These are phyloP conservation scores for Clarireedia hainanense DNA, from an alignment of 2,329 filamentous ascomycete genomes.

Conservation along the genomic window DNA sequence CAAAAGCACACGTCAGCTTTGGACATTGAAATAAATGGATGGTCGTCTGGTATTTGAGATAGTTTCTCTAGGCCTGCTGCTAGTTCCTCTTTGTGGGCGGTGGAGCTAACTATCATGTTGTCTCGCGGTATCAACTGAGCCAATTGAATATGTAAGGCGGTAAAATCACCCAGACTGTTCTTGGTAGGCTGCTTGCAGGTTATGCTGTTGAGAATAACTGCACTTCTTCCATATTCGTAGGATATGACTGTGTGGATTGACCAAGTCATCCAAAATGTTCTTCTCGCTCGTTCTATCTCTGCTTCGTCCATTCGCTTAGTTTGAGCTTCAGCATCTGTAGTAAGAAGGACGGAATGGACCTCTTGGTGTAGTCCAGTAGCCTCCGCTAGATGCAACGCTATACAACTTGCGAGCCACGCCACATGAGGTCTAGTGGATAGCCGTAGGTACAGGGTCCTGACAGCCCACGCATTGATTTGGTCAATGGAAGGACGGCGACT, in stretches of 20 bases:
- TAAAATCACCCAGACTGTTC: background rate
- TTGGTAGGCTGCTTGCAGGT: conserved; percentile 11
- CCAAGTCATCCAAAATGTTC: conserved; percentile 9
- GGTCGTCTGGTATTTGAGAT: background rate
- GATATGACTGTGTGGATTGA: conserved; percentile 14
- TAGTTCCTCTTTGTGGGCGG: background rate
- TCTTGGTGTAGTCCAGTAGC: conserved; percentile 25
- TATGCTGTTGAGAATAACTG: conserved; percentile 15
- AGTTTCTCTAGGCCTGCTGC: conserved; percentile 2
- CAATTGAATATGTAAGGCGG: conserved; percentile 10
- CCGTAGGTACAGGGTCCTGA: conserved; percentile 24
- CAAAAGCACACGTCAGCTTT: conserved; percentile 20
- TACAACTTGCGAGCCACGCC: conserved; percentile 24
- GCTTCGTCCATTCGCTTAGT: conserved; percentile 4
- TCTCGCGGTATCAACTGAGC: conserved; percentile 13
- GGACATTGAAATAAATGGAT: conserved; percentile 11
- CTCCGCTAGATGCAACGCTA: conserved; percentile 26
- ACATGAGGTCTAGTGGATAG: conserved; percentile 24
- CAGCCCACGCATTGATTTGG: conserved; percentile 20
- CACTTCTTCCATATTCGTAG: conserved; percentile 15
- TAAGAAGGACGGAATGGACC: conserved; percentile 9
- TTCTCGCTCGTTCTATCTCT: conserved; percentile 5
- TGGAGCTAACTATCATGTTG: background rate
- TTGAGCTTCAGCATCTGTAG: conserved; percentile 1
- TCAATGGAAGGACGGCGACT: conserved; percentile 13